Evolutionary conservation across 176 grass and related monocot genomes (phyloP).

Genomic region (Miscanthus lutarioriparius): DNA sequence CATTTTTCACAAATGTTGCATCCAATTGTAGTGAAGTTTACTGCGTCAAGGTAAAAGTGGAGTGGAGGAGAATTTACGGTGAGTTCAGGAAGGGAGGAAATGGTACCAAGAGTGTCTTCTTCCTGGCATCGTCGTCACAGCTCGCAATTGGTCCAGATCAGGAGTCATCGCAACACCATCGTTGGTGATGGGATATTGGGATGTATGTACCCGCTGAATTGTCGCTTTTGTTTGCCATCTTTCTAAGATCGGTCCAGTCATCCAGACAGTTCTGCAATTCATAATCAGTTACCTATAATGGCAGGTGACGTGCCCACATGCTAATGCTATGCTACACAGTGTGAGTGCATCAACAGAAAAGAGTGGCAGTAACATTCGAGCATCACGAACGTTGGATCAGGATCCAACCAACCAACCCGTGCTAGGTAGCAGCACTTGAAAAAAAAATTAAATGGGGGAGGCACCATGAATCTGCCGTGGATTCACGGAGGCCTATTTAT

Average conservation of each 20-base stretch:
- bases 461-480: too few relatives aligned
- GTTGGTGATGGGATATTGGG: not conserved
- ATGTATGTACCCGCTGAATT: not conserved
- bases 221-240: not conserved
- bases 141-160: not conserved
- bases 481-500: too few relatives aligned
- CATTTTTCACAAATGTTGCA: not conserved
- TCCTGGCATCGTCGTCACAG: not conserved
- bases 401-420: too few relatives aligned
- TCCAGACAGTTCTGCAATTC: not conserved
- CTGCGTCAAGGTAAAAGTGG: not conserved
- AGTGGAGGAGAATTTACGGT: not conserved
- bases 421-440: too few relatives aligned
- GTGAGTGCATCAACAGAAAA: too few relatives aligned
- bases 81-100: not conserved
- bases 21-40: not conserved
- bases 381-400: too few relatives aligned
- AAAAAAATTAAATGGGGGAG: too few relatives aligned
- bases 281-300: not conserved
- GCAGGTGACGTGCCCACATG: not conserved
- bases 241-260: not conserved
- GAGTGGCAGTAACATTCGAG: too few relatives aligned
- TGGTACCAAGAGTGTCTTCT: not conserved
- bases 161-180: not conserved
- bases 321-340: not conserved